Evolutionary conservation across 2,329 filamentous ascomycete species (phyloP).

Genomic region (Ascomycota sp.): DNA sequence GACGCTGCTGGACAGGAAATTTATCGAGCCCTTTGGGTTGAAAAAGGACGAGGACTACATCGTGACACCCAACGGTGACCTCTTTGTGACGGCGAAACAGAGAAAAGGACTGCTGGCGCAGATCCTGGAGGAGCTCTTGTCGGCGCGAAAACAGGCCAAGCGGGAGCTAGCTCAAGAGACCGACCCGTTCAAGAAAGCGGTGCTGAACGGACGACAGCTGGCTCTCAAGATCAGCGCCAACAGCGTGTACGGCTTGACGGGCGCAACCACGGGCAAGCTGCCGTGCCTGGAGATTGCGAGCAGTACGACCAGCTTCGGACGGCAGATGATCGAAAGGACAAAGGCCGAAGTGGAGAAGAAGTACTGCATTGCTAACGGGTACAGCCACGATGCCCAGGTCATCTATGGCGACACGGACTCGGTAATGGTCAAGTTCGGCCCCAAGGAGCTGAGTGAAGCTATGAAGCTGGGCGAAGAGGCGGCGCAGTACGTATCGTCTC

Average conservation of each 20-base stretch:
- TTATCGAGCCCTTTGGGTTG: conserved; percentile 54
- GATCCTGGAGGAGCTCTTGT: conserved; percentile 81
- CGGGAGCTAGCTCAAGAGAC: conserved; percentile 73
- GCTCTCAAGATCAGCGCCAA: conserved; percentile 94
- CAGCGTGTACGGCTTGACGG: conserved; percentile 92
- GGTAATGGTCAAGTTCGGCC: conserved; percentile 98
- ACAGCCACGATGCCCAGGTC: conserved; percentile 83
- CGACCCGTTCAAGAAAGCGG: conserved; percentile 93
- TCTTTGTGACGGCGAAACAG: conserved; percentile 74
- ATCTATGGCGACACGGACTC: conserved; percentile 99
- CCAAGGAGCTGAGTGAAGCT: conserved; percentile 62
- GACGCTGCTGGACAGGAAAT: conserved; percentile 54
- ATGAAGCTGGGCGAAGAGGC: conserved; percentile 96
- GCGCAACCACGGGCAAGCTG: conserved; percentile 86
- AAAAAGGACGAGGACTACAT: conserved; percentile 91
- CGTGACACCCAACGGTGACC: conserved; percentile 81
- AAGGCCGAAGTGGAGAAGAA: conserved; percentile 84
- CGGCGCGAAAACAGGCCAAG: conserved; percentile 90
- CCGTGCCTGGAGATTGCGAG: conserved; percentile 90
- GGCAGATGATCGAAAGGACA: conserved; percentile 97
- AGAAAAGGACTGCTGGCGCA: conserved; percentile 84
- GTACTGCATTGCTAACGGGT: conserved; percentile 87
- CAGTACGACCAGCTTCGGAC: conserved; percentile 90
- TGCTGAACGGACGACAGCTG: conserved; percentile 89
- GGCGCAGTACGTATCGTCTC: conserved; percentile 66